Evolutionary conservation across 2,329 filamentous ascomycete genomes (phyloP).

Genomic region (Pseudogymnoascus sp.): DNA sequence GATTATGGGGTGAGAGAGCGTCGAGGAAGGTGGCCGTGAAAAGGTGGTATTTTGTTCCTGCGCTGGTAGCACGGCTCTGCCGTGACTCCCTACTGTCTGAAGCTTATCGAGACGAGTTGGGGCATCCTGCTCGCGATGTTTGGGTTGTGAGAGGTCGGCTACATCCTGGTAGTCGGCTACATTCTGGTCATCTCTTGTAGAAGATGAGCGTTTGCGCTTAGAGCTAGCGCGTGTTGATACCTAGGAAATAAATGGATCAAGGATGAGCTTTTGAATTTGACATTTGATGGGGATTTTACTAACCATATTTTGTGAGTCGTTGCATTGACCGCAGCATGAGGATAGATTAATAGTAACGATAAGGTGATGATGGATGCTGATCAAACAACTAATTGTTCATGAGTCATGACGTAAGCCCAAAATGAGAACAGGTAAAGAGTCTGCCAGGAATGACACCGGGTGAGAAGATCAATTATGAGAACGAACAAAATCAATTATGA

Average conservation of each 20-base stretch:
- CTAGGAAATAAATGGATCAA: not conserved
- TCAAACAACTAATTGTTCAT: not conserved
- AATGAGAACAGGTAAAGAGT: not conserved
- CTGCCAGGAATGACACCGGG: not conserved
- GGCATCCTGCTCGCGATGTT: not conserved
- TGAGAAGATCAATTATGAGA: not conserved
- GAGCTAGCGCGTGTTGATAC: conserved; percentile 1
- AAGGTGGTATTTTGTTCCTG: not conserved
- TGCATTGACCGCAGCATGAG: not conserved
- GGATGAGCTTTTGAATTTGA: not conserved
- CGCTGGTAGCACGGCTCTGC: not conserved
- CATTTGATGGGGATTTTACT: not conserved
- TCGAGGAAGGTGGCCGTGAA: not conserved
- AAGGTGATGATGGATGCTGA: not conserved
- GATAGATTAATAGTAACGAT: not conserved
- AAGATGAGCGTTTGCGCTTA: not conserved
- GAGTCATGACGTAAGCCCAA: not conserved
- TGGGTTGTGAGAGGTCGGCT: not conserved
- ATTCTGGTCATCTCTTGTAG: conserved; percentile 1
- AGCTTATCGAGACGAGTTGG: not conserved
- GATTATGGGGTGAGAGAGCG: conserved; percentile 13
- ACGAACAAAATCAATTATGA: not conserved
- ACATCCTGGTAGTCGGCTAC: not conserved
- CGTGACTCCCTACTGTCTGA: not conserved
- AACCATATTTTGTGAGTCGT: conserved; percentile 3